Evolutionary conservation across 306 rosid genomes (phyloP).

Genomic region (Quercus robur): DNA sequence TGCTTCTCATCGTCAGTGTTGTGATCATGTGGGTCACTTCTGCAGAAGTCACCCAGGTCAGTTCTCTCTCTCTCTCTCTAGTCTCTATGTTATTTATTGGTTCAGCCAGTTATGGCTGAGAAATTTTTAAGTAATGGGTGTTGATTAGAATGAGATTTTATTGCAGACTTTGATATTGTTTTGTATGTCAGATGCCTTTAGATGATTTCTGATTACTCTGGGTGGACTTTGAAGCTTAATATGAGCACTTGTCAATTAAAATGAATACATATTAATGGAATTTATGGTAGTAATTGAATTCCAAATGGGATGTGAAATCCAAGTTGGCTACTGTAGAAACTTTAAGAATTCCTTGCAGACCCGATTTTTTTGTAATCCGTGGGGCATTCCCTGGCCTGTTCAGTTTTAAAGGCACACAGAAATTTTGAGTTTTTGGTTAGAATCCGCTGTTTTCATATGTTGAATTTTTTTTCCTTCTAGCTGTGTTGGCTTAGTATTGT

Average conservation of each 20-base stretch:
- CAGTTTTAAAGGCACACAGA: no score
- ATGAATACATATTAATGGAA: neutral
- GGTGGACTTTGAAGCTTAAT: neutral
- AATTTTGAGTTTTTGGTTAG: no score
- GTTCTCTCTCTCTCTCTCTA: neutral
- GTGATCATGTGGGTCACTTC: slow-evolving; percentile 33
- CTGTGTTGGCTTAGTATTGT: no score
- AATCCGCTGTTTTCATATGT: no score
- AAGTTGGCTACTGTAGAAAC: no score
- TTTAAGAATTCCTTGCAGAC: no score
- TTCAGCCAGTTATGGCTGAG: neutral
- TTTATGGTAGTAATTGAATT: neutral
- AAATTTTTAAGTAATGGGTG: neutral
- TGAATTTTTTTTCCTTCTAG: no score
- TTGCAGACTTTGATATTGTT: no score
- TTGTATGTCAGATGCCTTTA: neutral
- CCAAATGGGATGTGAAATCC: no score
- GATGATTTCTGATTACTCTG: neutral
- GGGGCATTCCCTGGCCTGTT: no score
- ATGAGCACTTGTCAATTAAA: neutral
- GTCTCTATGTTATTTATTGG: neutral
- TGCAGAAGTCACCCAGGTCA: slow-evolving; percentile 34
- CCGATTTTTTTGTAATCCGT: no score
- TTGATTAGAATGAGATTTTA: neutral
- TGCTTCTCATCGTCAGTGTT: slow-evolving; percentile 27